Conservation (phyloP, 2,329 filamentous ascomycete genomes). For the Pochonia chlamydosporia region DNA sequence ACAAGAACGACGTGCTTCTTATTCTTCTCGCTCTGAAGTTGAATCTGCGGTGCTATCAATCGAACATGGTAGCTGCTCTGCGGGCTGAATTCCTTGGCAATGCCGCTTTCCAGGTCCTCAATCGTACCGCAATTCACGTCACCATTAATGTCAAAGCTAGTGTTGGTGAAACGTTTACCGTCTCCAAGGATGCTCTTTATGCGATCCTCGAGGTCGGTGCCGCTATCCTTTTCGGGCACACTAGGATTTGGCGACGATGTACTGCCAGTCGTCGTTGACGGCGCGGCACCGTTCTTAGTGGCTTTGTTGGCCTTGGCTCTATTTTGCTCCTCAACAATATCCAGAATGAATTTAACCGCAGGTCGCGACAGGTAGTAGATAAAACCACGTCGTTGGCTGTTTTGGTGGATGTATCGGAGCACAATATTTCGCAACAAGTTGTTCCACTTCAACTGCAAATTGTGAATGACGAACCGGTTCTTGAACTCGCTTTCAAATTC, state of each 20-base stretch:
- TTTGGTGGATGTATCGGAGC: slow-evolving; percentile 93
- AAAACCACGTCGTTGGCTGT: slow-evolving; percentile 90
- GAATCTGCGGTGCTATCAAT: slow-evolving; percentile 94
- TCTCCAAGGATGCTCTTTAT: slow-evolving; percentile 83
- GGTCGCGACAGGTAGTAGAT: slow-evolving; percentile 95
- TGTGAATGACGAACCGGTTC: slow-evolving; percentile 97
- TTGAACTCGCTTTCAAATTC: slow-evolving; percentile 94
- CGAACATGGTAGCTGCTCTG: slow-evolving; percentile 94
- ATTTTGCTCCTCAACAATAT: slow-evolving; percentile 91
- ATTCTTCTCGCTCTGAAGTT: slow-evolving; percentile 97
- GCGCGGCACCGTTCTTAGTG: slow-evolving; percentile 12
- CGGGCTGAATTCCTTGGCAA: slow-evolving; percentile 80
- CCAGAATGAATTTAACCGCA: slow-evolving; percentile 95
- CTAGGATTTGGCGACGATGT: slow-evolving; percentile 32
- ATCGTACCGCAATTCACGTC: slow-evolving; percentile 37
- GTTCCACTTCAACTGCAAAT: slow-evolving; percentile 97
- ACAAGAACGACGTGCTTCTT: slow-evolving; percentile 94
- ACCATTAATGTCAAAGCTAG: slow-evolving; percentile 25
- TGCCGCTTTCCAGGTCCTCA: slow-evolving; percentile 64
- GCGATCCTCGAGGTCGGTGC: slow-evolving; percentile 69
- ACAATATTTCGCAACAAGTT: slow-evolving; percentile 94
- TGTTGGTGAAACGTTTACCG: slow-evolving; percentile 67
- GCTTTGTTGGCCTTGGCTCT: slow-evolving; percentile 52
- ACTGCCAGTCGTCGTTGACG: slow-evolving; percentile 21
- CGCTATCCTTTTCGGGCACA: slow-evolving; percentile 49